Evolutionary conservation across 768 basidiomycete species (phyloP).

Genomic region (Fistulinella prunicolor): DNA sequence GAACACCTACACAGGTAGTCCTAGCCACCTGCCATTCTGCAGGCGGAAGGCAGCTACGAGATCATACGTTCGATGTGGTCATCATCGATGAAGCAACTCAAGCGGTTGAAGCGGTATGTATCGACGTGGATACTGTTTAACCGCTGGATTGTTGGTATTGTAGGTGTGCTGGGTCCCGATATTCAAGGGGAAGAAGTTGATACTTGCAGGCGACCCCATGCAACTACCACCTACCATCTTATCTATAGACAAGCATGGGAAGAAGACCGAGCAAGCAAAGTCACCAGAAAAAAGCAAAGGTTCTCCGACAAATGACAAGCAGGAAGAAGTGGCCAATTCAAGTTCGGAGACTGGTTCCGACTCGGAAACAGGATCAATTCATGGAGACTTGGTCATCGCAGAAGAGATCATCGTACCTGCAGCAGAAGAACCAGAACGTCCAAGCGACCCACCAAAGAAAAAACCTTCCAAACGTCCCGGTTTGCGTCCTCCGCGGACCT

Average conservation of each 20-base stretch:
- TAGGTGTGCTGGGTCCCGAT: conserved; percentile 87
- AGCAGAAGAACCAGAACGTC: conserved; percentile 2
- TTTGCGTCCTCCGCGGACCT: conserved; percentile 61
- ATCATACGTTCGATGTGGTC: conserved; percentile 83
- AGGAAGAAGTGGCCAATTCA: conserved; percentile 4
- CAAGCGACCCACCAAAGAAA: conserved; percentile 6
- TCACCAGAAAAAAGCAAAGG: background rate
- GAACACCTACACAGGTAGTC: conserved; percentile 54
- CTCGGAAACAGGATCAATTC: conserved; percentile 19
- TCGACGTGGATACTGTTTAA: background rate
- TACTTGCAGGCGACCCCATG: conserved; percentile 92
- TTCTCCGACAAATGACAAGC: background rate
- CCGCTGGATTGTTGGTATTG: background rate
- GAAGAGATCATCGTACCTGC: conserved; percentile 14
- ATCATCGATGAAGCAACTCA: conserved; percentile 99
- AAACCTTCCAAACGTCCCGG: conserved; percentile 8
- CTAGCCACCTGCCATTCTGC: conserved; percentile 94
- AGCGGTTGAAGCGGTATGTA: conserved; percentile 83
- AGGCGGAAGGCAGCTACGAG: conserved; percentile 76
- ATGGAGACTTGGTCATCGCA: conserved; percentile 18
- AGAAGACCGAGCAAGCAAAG: conserved; percentile 19
- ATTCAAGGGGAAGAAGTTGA: conserved; percentile 85
- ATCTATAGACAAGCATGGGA: conserved; percentile 50
- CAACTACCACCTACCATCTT: conserved; percentile 94
- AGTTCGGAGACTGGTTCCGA: conserved; percentile 8